Conservation (phyloP, 2,329 filamentous ascomycete genomes). For the Apiospora hydei region DNA sequence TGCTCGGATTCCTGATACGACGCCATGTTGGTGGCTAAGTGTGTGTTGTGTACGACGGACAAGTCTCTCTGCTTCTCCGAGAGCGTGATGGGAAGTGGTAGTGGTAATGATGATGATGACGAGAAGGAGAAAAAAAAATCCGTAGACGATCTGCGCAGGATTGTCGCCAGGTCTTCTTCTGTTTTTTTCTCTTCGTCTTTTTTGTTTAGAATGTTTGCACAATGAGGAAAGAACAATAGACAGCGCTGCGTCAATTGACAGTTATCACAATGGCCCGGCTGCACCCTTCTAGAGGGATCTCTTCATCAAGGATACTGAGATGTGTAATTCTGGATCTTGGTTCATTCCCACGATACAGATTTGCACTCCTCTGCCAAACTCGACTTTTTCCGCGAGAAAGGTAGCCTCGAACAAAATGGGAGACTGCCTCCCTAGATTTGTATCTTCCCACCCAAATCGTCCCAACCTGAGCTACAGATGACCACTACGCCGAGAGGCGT, state of each 20-base stretch:
- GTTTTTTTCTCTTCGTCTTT: not conserved
- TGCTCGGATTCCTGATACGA: constrained; percentile 71
- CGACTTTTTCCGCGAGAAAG: constrained; percentile 17
- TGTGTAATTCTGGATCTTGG: constrained; percentile 27
- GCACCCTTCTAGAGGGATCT: constrained; percentile 25
- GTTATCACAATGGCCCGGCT: constrained; percentile 28
- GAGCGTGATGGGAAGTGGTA: constrained; percentile 25
- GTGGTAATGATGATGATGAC: not conserved
- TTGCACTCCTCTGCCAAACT: constrained; percentile 21
- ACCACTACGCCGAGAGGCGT: constrained; percentile 27
- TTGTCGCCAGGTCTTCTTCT: constrained; percentile 4
- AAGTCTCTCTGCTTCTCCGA: constrained; percentile 23
- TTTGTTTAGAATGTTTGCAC: constrained; percentile 28
- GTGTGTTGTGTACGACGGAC: constrained; percentile 24
- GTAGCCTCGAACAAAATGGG: constrained; percentile 4
- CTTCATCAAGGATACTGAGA: constrained; percentile 30
- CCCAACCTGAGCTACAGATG: constrained; percentile 21
- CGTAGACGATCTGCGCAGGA: not conserved
- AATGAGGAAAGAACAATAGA: constrained; percentile 26
- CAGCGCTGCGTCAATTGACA: constrained; percentile 27
- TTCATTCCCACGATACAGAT: constrained; percentile 26
- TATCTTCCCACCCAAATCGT: constrained; percentile 18
- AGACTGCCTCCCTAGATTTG: constrained; percentile 3
- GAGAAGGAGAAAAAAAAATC: not conserved
- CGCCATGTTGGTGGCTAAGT: constrained; percentile 49